Conservation (phyloP, 2,329 filamentous ascomycete species). For the Elsinoe fawcettii region DNA sequence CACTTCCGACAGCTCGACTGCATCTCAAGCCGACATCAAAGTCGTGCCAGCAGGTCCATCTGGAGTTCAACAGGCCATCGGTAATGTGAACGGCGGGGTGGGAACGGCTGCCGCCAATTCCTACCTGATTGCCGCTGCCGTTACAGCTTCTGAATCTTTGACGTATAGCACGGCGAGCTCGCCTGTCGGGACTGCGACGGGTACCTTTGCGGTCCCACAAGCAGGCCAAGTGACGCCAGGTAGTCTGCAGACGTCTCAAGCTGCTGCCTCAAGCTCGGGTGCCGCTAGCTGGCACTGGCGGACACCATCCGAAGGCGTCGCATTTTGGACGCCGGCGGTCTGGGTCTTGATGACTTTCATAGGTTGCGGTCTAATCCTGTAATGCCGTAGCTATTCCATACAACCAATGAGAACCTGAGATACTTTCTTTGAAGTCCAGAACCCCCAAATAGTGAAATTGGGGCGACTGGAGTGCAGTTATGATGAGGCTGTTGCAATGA, state of each 20-base stretch:
- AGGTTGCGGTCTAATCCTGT: too few relatives aligned
- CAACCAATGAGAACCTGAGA: too few relatives aligned
- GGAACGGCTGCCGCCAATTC: conserved; percentile 1
- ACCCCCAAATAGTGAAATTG: too few relatives aligned
- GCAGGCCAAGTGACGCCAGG: conserved; percentile 16
- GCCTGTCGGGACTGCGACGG: conserved; percentile 26
- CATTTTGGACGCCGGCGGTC: not conserved
- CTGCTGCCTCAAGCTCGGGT: not conserved
- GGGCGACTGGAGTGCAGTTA: too few relatives aligned
- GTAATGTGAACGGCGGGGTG: conserved; percentile 17
- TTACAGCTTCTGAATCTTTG: conserved; percentile 5
- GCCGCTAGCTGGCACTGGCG: not conserved
- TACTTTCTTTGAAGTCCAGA: too few relatives aligned
- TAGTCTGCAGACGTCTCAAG: not conserved
- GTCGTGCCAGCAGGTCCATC: conserved; percentile 23
- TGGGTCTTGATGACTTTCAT: too few relatives aligned
- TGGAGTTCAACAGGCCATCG: conserved; percentile 25
- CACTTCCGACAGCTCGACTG: conserved; percentile 16
- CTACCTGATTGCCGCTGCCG: not conserved
- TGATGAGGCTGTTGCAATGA: too few relatives aligned
- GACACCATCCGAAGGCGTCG: not conserved
- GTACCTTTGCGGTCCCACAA: conserved; percentile 25
- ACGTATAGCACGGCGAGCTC: conserved; percentile 15
- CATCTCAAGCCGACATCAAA: conserved; percentile 20
- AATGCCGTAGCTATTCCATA: too few relatives aligned